Evolutionary conservation across 352 stramenopile species (phyloP), one percentile per base, ranked within the genome.

Genomic region (Aphanomyces euteiches): DNA sequence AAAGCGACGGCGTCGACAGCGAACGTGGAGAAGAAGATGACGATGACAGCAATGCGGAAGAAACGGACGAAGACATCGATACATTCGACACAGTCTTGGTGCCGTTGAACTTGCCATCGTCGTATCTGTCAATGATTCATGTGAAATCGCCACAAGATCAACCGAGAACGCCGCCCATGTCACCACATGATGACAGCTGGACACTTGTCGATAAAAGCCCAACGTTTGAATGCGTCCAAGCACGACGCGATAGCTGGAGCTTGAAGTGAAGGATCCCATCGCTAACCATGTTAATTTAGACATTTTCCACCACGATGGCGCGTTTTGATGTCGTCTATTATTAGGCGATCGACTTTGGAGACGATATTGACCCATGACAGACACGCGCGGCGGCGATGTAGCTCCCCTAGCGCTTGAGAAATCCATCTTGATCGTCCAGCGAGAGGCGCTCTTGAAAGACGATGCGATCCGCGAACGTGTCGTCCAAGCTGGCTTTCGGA

Each of bases 381-480:
- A 28, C 28, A 28, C 28, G 2, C 13, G 45, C 13, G 45, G 1
- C 2, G 45, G 13, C 13, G 45, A 53, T 53, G 45, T 19, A 15
- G 13, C n/a, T 15, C 13, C 13, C 45, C 45, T 53, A 19, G 12
- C 28, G 28, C 5, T 43, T 13, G 15, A 85, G 57, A 73, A 78
- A 3, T 78, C 72, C n/a, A 80, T 90, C 50, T 63, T 90, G n/a
- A 69, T 88, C 7, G 69, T 90, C 36, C 80, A 86, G 53, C 69
- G 77, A 36, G 82, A 90, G 41, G 80, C 80, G 13, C 77, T 90
- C 0, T 73, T 75, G 4, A 66, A 84, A 1, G 82, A 90, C 67
- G 79, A 88, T 58, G 73, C 69, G 19, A 85, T 90, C 40, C 78
- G 82, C 12, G 47, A 60, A 3, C 79, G 85, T 67, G 77, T 90